Evolutionary conservation across 495 filamentous ascomycete genomes (phyloP).

Genomic region (Acidiella bohemica): DNA sequence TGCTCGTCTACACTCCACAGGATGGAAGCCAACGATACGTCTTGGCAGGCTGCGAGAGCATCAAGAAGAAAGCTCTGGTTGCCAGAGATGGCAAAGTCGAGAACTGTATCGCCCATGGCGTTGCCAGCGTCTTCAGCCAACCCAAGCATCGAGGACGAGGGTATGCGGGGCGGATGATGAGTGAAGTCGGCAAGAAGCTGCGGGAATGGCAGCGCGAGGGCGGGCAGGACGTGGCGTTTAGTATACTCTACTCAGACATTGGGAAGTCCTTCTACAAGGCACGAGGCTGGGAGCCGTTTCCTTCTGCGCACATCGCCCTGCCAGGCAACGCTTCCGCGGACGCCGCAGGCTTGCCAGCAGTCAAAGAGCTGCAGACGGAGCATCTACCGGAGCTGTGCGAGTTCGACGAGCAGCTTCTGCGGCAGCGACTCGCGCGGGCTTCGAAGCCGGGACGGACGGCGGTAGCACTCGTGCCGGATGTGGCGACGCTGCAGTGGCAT

Average conservation of each 20-base stretch:
- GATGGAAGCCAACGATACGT: conserved; percentile 41
- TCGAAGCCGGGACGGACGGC: conserved; percentile 26
- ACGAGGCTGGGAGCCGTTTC: conserved; percentile 65
- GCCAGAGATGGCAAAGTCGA: conserved; percentile 34
- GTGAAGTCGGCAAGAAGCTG: conserved; percentile 41
- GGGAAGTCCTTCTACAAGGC: conserved; percentile 82
- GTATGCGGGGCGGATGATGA: conserved; percentile 64
- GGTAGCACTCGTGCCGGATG: conserved; percentile 61
- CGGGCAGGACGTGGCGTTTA: conserved; percentile 39
- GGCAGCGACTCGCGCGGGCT: conserved; percentile 25
- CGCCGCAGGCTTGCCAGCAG: conserved; percentile 26
- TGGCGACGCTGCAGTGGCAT: conserved; percentile 69
- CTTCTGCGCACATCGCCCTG: conserved; percentile 56
- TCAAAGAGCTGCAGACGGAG: conserved; percentile 32
- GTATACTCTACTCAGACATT: conserved; percentile 84
- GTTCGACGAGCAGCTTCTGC: conserved; percentile 41
- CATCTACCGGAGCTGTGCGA: conserved; percentile 45
- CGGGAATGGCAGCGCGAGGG: conserved; percentile 39
- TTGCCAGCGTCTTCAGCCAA: conserved; percentile 79
- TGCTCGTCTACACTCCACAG: conserved; percentile 48
- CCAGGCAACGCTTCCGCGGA: conserved; percentile 29
- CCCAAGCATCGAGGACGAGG: conserved; percentile 56
- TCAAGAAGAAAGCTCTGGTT: conserved; percentile 59
- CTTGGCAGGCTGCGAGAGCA: conserved; percentile 69
- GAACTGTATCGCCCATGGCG: conserved; percentile 60